Percentiles rank a stretch among this genome's conserved stretches.
Evolutionary conservation across 306 rosid species (phyloP).

Genomic region (Corylus heterophylla): DNA sequence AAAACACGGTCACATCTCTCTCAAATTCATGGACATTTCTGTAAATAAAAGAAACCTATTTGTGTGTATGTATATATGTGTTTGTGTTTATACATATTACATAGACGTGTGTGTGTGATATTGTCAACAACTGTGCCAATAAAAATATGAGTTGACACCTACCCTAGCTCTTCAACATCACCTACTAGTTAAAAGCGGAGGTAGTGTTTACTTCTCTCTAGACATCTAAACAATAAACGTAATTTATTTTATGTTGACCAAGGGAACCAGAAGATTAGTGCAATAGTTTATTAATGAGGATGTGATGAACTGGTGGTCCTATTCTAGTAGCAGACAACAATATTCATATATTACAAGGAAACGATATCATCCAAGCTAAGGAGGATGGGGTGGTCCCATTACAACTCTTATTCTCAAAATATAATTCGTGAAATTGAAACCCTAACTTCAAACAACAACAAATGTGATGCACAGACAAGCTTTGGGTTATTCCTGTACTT

Average conservation of each 20-base stretch:
- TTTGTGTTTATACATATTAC: background rate
- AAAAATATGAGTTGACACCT: conserved; percentile 21
- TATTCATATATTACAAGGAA: background rate
- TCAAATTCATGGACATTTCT: background rate
- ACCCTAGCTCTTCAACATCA: conserved; percentile 7
- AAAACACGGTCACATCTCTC: background rate
- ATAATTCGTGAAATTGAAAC: background rate
- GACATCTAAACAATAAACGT: background rate
- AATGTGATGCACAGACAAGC: background rate
- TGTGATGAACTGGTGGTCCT: background rate
- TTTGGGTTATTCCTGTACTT: background rate
- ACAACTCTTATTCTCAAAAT: background rate
- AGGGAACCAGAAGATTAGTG: background rate
- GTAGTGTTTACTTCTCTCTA: background rate
- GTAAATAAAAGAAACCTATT: background rate
- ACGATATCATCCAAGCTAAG: background rate
- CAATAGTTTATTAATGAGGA: background rate
- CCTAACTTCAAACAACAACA: background rate
- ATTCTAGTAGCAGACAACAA: background rate
- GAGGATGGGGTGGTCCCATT: background rate
- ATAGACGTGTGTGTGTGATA: background rate
- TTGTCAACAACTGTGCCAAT: background rate
- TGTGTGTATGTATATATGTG: background rate
- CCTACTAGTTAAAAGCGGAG: conserved; percentile 25
- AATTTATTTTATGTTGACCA: background rate